Evolutionary conservation across 2,329 filamentous ascomycete species (phyloP).

Genomic region (Fusarium chaquense): DNA sequence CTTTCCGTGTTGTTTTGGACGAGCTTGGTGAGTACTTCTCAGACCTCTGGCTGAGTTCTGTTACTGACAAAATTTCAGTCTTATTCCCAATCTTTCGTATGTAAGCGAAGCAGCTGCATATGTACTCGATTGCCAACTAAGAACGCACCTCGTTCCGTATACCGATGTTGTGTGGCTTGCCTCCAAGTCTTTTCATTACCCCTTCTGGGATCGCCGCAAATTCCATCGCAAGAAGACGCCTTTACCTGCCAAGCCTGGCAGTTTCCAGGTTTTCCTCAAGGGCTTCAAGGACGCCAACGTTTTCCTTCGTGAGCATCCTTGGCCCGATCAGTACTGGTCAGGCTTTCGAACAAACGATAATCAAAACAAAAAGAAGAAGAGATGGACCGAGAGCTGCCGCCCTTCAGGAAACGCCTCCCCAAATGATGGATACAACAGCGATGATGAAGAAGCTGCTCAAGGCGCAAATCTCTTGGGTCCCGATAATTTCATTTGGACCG

Average conservation of each 20-base stretch:
- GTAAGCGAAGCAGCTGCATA: conserved; percentile 98
- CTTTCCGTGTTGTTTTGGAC: conserved; percentile 96
- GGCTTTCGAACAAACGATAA: conserved; percentile 77
- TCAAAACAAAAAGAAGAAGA: conserved; percentile 69
- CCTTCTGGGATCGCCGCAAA: conserved; percentile 93
- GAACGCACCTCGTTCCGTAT: conserved; percentile 93
- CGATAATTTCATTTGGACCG: conserved; percentile 84
- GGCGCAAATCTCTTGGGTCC: conserved; percentile 65
- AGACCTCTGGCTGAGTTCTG: background rate
- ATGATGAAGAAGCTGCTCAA: conserved; percentile 63
- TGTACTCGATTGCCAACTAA: conserved; percentile 89
- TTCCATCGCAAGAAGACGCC: conserved; percentile 89
- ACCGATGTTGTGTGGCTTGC: conserved; percentile 95
- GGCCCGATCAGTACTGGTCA: conserved; percentile 87
- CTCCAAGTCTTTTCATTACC: conserved; percentile 97
- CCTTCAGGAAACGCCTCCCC: conserved; percentile 65
- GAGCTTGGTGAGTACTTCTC: conserved; percentile 75
- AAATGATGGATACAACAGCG: conserved; percentile 74
- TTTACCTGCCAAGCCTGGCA: conserved; percentile 89
- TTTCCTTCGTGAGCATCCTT: conserved; percentile 93
- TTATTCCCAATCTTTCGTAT: conserved; percentile 97
- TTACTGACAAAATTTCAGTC: conserved; percentile 56
- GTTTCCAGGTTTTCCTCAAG: conserved; percentile 97
- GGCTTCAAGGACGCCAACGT: conserved; percentile 97
- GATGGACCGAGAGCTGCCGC: conserved; percentile 85